Conservation (phyloP, 2,329 filamentous ascomycete genomes). For the Colletotrichum sp. region DNA sequence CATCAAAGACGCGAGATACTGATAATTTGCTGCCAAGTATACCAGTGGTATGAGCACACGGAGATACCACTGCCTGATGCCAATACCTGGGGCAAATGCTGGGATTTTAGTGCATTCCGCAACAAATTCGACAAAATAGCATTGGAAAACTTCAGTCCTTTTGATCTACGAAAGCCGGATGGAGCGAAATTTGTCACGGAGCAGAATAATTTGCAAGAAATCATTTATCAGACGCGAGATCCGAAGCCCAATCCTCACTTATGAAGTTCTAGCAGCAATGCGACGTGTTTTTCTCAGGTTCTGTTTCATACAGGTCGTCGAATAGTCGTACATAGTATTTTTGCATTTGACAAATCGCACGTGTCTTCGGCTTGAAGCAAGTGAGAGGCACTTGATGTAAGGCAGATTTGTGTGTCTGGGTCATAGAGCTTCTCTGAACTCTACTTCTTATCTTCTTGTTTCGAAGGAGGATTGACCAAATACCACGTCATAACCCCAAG, state of each 20-base stretch:
- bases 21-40: neutral
- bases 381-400: neutral
- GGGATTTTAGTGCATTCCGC: neutral
- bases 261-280: neutral
- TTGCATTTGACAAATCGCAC: neutral
- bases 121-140: neutral
- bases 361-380: neutral
- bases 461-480: neutral
- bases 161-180: neutral
- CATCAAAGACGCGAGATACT: neutral
- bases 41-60: constrained; percentile 2
- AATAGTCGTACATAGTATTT: neutral
- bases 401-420: neutral
- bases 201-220: constrained; percentile 4
- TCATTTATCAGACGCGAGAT: neutral
- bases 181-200: neutral
- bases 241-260: neutral
- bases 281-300: neutral
- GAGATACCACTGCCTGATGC: neutral
- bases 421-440: neutral
- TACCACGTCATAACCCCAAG: neutral
- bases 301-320: neutral
- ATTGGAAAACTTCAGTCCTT: neutral
- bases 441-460: neutral
- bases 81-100: constrained; percentile 9